Conservation (phyloP, 2,329 filamentous ascomycete genomes). For the Torrubiellomyces zombiae region DNA sequence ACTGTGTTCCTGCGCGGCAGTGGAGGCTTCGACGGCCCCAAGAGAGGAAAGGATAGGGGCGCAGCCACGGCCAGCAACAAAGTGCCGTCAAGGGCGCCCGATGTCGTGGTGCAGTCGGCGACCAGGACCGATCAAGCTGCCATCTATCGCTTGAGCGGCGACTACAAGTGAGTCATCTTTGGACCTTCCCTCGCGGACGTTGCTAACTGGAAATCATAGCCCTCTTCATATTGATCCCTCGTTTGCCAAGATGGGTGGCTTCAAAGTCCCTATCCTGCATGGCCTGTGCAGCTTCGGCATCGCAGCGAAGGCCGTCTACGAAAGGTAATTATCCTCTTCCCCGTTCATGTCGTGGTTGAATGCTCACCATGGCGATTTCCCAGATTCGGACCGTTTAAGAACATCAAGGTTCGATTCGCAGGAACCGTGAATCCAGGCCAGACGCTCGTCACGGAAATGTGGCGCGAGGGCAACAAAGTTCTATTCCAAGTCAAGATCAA, state of each 20-base stretch:
- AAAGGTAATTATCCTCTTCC: conserved; percentile 26
- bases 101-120: conserved; percentile 68
- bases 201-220: conserved; percentile 14
- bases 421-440: conserved; percentile 73
- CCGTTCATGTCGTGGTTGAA: no score
- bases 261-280: conserved; percentile 87
- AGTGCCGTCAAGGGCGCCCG: conserved; percentile 60
- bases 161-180: conserved; percentile 50
- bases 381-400: conserved; percentile 63
- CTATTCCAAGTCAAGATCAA: conserved; percentile 80
- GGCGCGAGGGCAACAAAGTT: conserved; percentile 67
- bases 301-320: conserved; percentile 75
- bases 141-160: conserved; percentile 81
- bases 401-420: conserved; percentile 84
- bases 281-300: conserved; percentile 94
- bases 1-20: conserved; percentile 85
- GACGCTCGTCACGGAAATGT: conserved; percentile 88
- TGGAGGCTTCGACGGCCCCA: conserved; percentile 75
- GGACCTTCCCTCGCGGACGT: no score
- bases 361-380: no score
- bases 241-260: conserved; percentile 89
- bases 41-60: conserved; percentile 62
- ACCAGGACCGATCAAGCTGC: conserved; percentile 86
- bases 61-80: conserved; percentile 65
- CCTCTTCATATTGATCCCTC: conserved; percentile 89